phyloP scores from a whole-genome alignment of 2,329 filamentous ascomycete genomes.

The Fusarium redolens region DNA sequence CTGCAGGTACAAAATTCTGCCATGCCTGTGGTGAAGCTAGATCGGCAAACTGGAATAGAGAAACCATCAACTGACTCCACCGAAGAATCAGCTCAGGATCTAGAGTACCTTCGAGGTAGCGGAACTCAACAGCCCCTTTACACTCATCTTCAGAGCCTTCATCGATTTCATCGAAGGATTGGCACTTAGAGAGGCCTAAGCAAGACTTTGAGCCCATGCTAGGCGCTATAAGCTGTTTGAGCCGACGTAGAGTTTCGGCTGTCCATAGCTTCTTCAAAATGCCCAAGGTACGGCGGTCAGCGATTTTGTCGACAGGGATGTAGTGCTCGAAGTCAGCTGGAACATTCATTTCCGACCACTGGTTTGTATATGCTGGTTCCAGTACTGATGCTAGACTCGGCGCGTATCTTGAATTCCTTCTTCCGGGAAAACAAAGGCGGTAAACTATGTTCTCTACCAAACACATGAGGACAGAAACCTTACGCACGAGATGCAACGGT shows the following conservation, averaged over 20 bases:
- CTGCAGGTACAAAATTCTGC: background rate
- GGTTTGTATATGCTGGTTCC: background rate
- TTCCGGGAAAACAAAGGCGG: conserved; percentile 16
- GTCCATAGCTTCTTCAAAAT: conserved; percentile 27
- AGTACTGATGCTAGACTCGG: background rate
- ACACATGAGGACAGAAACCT: conserved; percentile 19
- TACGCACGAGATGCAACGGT: conserved; percentile 15
- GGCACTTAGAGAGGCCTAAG: background rate
- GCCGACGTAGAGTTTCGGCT: background rate
- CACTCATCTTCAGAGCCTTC: background rate
- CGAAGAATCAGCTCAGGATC: conserved; percentile 32
- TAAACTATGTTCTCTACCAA: conserved; percentile 33
- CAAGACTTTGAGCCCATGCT: background rate
- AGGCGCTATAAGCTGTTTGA: background rate
- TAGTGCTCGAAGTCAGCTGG: conserved; percentile 21
- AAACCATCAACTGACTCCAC: conserved; percentile 32
- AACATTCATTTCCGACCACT: background rate
- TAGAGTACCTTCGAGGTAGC: conserved; percentile 32
- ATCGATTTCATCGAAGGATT: background rate
- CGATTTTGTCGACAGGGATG: background rate
- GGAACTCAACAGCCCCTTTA: conserved; percentile 35
- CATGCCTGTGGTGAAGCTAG: conserved; percentile 22
- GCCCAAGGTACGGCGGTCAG: background rate
- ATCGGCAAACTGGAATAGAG: conserved; percentile 38
- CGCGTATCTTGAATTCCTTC: background rate